Percentiles rank a stretch among this genome's conserved stretches.
phyloP scores from a whole-genome alignment of 495 filamentous ascomycete species.

The Penicillium canariense region DNA sequence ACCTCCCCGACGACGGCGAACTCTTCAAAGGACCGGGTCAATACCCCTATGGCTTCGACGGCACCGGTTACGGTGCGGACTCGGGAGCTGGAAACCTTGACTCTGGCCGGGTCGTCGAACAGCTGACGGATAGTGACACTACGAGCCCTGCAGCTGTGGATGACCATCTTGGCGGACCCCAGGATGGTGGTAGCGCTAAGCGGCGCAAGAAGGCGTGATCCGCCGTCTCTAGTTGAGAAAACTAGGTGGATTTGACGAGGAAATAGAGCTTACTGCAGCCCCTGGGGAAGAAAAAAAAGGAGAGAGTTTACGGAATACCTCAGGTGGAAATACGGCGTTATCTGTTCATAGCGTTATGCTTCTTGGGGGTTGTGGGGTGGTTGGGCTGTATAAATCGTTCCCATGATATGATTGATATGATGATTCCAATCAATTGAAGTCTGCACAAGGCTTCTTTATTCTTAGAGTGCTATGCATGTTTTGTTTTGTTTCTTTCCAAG shows the following conservation, averaged over 20 bases:
- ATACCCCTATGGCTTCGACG: slow-evolving; percentile 35
- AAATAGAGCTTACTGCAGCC: not conserved
- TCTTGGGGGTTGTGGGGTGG: not conserved
- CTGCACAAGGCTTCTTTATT: not conserved
- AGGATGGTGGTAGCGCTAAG: slow-evolving; percentile 34
- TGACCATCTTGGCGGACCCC: slow-evolving; percentile 18
- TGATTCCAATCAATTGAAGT: not conserved
- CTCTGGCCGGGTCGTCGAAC: slow-evolving; percentile 40
- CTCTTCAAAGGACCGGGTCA: slow-evolving; percentile 34
- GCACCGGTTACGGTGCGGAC: slow-evolving; percentile 26
- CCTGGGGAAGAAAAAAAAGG: not conserved
- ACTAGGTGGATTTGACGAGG: not conserved
- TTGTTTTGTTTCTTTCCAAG: not conserved
- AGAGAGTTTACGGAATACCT: slow-evolving; percentile 6
- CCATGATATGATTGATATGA: slow-evolving; percentile 3
- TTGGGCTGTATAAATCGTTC: not conserved
- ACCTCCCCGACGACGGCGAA: slow-evolving; percentile 38
- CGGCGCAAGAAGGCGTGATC: slow-evolving; percentile 38
- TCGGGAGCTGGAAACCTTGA: slow-evolving; percentile 17
- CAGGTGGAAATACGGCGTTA: slow-evolving; percentile 6
- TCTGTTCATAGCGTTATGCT: slow-evolving; percentile 6
- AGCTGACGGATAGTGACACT: slow-evolving; percentile 48
- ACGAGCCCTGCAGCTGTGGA: slow-evolving; percentile 42
- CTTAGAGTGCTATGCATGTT: not conserved
- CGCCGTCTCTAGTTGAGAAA: too few species aligned